Conservation (phyloP, 1,139 yeast genomes). For the Yamadazyma pseudoaaseri region DNA sequence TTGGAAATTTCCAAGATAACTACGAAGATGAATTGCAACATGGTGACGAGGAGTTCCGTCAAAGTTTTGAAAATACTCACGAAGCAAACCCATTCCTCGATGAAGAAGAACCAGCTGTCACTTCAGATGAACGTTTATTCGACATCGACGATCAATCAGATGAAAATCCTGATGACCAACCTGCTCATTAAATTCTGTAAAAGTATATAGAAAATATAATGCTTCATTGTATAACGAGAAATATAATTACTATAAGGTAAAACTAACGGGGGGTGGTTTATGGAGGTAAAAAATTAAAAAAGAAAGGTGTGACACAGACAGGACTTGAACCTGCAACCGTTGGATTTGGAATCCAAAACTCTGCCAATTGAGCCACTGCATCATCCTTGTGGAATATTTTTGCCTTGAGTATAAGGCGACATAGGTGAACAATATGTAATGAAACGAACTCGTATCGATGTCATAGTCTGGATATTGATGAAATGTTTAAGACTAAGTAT, state of each 20-base stretch:
- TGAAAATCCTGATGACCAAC: conserved; percentile 38
- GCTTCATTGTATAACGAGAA: background rate
- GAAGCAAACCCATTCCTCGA: conserved; percentile 10
- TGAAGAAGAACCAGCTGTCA: conserved; percentile 14
- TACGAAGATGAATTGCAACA: conserved; percentile 49
- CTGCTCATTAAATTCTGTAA: conserved; percentile 19
- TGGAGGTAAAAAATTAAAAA: conserved; percentile 4
- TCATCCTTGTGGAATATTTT: conserved; percentile 12
- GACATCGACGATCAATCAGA: conserved; percentile 39
- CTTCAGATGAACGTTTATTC: conserved; percentile 35
- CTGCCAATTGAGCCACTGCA: conserved; percentile 34
- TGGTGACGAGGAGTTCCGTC: conserved; percentile 18
- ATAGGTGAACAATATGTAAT: too few species aligned
- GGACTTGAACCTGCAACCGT: conserved; percentile 34
- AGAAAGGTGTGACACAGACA: conserved; percentile 24
- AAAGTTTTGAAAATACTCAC: conserved; percentile 16
- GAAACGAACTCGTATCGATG: too few species aligned
- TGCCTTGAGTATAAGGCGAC: too few species aligned
- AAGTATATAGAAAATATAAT: background rate
- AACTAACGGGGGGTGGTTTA: too few species aligned
- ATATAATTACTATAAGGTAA: too few species aligned
- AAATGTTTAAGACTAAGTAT: too few species aligned
- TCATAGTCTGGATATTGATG: too few species aligned
- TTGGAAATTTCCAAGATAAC: conserved; percentile 47
- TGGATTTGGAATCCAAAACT: conserved; percentile 30